These are phyloP conservation scores for Ophiostoma sp. DNA, from an alignment of 2,329 filamentous ascomycete genomes.

Conservation along the genomic window DNA sequence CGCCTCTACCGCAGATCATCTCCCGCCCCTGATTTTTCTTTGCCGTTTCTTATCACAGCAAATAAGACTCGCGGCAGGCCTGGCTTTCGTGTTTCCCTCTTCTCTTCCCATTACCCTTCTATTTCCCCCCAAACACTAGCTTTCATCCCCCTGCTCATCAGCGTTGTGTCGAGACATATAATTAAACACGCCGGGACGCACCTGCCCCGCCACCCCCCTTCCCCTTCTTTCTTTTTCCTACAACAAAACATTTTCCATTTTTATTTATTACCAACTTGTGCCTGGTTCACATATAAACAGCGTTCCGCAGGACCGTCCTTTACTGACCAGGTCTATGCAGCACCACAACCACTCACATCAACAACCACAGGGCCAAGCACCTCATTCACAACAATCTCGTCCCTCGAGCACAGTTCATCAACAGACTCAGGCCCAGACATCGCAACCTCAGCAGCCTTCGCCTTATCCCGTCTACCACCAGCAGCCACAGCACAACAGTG, in stretches of 20 bases:
- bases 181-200: slow-evolving; percentile 27
- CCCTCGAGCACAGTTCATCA: slow-evolving; percentile 63
- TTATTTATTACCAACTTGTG: neutral
- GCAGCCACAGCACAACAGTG: slow-evolving; percentile 60
- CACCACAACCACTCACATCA: slow-evolving; percentile 72
- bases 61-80: slow-evolving; percentile 24
- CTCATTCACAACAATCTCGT: slow-evolving; percentile 63
- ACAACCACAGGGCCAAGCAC: slow-evolving; percentile 62
- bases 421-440: slow-evolving; percentile 49
- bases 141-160: slow-evolving; percentile 19
- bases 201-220: slow-evolving; percentile 24
- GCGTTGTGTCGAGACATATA: slow-evolving; percentile 27
- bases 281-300: slow-evolving; percentile 8
- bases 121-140: slow-evolving; percentile 27
- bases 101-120: slow-evolving; percentile 15
- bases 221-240: slow-evolving; percentile 20
- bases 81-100: neutral
- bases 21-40: slow-evolving; percentile 19
- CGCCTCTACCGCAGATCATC: slow-evolving; percentile 20
- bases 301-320: slow-evolving; percentile 1
- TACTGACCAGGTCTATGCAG: slow-evolving; percentile 56
- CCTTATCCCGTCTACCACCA: slow-evolving; percentile 72
- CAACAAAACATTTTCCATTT: neutral
- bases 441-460: slow-evolving; percentile 60
- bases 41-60: slow-evolving; percentile 23